Conservation (phyloP, 2,329 filamentous ascomycete genomes). For the Ambrosiella xylebori region DNA sequence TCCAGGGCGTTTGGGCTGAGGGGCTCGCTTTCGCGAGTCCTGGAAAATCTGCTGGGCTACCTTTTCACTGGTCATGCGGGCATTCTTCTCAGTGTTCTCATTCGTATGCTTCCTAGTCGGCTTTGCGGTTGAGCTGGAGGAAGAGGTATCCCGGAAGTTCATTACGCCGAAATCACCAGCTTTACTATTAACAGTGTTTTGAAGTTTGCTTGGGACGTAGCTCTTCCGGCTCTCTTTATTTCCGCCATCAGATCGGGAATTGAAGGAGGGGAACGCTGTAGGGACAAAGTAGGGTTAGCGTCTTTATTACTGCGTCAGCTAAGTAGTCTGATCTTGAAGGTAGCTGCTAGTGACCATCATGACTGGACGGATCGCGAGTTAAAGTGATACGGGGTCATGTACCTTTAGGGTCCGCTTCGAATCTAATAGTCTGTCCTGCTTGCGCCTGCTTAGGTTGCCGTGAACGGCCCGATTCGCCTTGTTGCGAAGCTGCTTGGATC, state of each 20-base stretch:
- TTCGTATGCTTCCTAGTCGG: constrained; percentile 8
- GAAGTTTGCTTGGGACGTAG: constrained; percentile 44
- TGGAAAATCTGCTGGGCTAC: constrained; percentile 40
- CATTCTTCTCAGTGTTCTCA: constrained; percentile 32
- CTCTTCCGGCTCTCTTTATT: constrained; percentile 23
- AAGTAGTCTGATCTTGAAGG: no score
- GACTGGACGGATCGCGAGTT: no score
- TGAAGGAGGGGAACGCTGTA: constrained; percentile 9
- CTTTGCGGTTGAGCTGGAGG: constrained; percentile 21
- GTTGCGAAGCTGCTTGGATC: no score
- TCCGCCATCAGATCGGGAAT: constrained; percentile 4
- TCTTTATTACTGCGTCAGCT: background rate
- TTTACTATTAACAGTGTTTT: constrained; percentile 37
- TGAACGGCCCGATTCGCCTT: no score
- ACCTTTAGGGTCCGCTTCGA: no score
- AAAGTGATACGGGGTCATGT: no score
- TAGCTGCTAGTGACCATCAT: no score
- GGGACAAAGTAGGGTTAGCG: background rate
- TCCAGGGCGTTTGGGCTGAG: background rate
- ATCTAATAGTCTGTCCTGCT: no score
- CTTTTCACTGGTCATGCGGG: constrained; percentile 44
- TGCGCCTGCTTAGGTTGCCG: no score
- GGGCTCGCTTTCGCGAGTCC: constrained; percentile 17
- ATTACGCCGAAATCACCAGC: constrained; percentile 47
- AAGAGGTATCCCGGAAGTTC: constrained; percentile 28